phyloP scores from a whole-genome alignment of 108 stramenopile genomes.

The Nannochloropsis gaditana region DNA sequence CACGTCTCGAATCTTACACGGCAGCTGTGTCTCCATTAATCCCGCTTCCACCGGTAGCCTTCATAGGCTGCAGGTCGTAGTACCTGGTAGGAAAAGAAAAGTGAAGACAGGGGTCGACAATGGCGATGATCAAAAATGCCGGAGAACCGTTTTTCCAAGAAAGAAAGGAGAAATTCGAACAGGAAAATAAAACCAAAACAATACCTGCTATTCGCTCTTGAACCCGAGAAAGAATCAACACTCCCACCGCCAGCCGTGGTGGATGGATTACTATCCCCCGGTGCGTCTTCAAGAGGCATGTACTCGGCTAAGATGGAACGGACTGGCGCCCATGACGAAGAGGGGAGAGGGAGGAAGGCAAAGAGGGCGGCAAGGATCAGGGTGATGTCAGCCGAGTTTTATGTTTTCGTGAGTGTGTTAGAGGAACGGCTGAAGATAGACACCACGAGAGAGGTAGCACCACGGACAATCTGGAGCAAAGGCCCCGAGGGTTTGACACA shows the following conservation, averaged over 20 bases:
- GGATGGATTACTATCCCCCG: background rate
- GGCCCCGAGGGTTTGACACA: background rate
- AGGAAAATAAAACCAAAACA: background rate
- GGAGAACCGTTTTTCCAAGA: background rate
- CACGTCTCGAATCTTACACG: background rate
- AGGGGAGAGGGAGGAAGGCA: background rate
- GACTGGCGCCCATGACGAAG: slow-evolving; percentile 36
- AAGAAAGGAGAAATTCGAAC: background rate
- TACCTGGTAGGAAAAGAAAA: background rate
- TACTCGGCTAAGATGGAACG: slow-evolving; percentile 85
- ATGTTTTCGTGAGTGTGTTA: too few species aligned
- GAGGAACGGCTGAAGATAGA: too few species aligned
- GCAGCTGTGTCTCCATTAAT: background rate
- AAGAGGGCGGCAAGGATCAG: background rate
- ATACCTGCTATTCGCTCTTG: background rate
- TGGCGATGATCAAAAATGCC: background rate
- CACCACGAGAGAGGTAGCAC: too few species aligned
- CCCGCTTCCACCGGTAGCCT: background rate
- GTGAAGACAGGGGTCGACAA: background rate
- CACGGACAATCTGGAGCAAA: too few species aligned
- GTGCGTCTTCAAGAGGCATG: slow-evolving; percentile 76
- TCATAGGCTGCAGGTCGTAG: background rate
- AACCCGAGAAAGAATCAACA: background rate
- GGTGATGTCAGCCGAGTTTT: too few species aligned
- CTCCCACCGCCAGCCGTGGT: background rate